phyloP scores from a whole-genome alignment of 2,329 filamentous ascomycete genomes.

The Trichoderma sp. region DNA sequence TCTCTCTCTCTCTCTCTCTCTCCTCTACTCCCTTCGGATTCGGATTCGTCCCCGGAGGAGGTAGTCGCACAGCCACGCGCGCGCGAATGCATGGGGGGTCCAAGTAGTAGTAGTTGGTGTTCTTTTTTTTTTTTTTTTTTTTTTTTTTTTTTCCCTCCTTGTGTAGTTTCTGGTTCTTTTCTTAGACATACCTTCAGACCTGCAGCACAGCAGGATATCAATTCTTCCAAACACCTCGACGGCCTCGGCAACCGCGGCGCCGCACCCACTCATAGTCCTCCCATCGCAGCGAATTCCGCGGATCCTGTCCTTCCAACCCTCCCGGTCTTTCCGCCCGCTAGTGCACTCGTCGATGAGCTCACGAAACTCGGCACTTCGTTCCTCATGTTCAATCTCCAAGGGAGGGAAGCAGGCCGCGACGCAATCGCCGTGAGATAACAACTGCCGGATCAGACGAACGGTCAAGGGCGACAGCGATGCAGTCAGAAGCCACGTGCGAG shows the following conservation, averaged over 20 bases:
- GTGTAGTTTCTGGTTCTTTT: not conserved
- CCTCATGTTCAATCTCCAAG: constrained; percentile 74
- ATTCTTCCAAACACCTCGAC: constrained; percentile 81
- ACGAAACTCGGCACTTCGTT: constrained; percentile 76
- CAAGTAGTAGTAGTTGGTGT: not conserved
- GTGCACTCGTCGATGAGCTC: constrained; percentile 73
- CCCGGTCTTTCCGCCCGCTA: constrained; percentile 62
- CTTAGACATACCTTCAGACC: constrained; percentile 68
- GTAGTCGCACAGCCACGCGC: not conserved
- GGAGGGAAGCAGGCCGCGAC: constrained; percentile 82
- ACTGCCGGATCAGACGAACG: constrained; percentile 76
- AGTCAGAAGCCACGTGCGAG: constrained; percentile 91
- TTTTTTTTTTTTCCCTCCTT: not conserved
- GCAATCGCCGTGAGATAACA: constrained; percentile 89
- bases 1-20: not conserved
- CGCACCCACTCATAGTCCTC: constrained; percentile 68
- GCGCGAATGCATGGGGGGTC: not conserved
- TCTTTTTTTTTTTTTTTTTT: not conserved
- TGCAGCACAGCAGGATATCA: constrained; percentile 88
- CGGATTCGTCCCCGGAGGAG: not conserved
- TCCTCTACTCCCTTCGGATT: not conserved
- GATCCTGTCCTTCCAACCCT: constrained; percentile 81
- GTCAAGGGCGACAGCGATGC: constrained; percentile 82
- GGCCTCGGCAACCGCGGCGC: constrained; percentile 83
- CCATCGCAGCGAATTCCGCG: constrained; percentile 65